Conservation (phyloP, 345 rosid genomes). For the Viola odorata region DNA sequence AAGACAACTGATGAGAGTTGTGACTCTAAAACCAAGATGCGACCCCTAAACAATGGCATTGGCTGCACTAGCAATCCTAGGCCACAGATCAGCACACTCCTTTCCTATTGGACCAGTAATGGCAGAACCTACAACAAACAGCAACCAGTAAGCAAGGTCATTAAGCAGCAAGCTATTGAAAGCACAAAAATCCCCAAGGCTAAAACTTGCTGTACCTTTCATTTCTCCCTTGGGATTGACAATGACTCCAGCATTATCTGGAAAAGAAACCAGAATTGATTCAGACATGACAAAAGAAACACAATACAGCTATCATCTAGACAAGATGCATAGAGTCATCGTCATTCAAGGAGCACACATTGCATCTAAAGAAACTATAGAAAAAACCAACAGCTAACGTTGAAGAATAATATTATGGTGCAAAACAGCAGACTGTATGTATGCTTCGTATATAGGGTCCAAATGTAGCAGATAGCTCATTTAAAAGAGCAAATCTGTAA, state of each 20-base stretch:
- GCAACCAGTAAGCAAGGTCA: background rate
- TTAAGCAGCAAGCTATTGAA: background rate
- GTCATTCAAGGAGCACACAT: too few relatives aligned
- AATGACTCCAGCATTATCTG: constrained; percentile 95
- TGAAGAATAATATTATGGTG: background rate
- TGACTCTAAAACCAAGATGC: background rate
- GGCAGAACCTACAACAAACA: constrained; percentile 54
- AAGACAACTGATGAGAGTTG: background rate
- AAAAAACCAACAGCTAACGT: too few relatives aligned
- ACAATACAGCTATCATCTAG: too few relatives aligned
- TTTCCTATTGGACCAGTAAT: constrained; percentile 90
- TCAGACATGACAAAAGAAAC: background rate
- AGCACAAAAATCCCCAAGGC: background rate
- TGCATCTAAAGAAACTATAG: too few relatives aligned
- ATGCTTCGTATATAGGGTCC: too few relatives aligned
- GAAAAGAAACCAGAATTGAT: constrained; percentile 4
- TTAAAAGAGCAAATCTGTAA: too few relatives aligned
- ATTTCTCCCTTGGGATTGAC: constrained; percentile 94
- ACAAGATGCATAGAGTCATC: too few relatives aligned
- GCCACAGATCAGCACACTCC: constrained; percentile 95
- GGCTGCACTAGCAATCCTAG: constrained; percentile 93
- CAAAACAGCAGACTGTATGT: too few relatives aligned
- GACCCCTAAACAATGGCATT: constrained; percentile 20
- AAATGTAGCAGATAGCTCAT: too few relatives aligned
- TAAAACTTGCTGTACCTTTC: constrained; percentile 49